These are phyloP conservation scores for Ajuga chamaepitys DNA, from an alignment of 257 asterid genomes.

Conservation along the genomic window DNA sequence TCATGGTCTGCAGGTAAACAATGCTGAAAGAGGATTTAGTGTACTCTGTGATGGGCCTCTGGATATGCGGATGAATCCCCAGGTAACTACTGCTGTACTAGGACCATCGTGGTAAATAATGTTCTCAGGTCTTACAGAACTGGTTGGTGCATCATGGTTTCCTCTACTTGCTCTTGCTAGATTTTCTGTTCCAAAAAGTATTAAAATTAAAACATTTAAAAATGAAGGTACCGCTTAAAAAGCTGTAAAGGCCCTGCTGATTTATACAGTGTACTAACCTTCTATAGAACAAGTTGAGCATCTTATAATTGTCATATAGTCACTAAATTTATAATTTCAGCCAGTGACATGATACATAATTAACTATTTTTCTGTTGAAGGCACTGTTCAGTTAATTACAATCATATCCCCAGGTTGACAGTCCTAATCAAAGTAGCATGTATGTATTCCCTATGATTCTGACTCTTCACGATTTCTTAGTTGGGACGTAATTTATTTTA, in stretches of 20 bases:
- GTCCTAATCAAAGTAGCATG: not conserved
- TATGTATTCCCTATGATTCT: not conserved
- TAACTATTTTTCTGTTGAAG: not conserved
- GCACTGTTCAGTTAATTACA: not conserved
- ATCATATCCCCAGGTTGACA: not conserved
- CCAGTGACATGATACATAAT: not conserved
- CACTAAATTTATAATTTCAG: not conserved
- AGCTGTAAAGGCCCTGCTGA: not conserved
- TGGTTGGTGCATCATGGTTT: not conserved
- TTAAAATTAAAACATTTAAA: not conserved
- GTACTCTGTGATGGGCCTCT: constrained; percentile 89
- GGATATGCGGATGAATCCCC: constrained; percentile 97
- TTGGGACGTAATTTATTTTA: not conserved
- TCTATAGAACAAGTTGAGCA: not conserved
- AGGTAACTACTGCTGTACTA: constrained; percentile 40
- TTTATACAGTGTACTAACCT: not conserved
- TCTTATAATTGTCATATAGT: not conserved
- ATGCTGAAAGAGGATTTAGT: constrained; percentile 86
- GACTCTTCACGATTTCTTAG: not conserved
- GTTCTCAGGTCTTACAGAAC: not conserved
- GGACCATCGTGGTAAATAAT: not conserved
- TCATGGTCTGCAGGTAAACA: constrained; percentile 57
- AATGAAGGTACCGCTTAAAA: not conserved
- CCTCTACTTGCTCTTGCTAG: not conserved
- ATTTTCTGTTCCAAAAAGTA: not conserved